A percentile compares a stretch with the other conserved stretches of the same genome.
Evolutionary conservation across 257 asterid species (phyloP).

Genomic region (Solanum lycopersicoides): DNA sequence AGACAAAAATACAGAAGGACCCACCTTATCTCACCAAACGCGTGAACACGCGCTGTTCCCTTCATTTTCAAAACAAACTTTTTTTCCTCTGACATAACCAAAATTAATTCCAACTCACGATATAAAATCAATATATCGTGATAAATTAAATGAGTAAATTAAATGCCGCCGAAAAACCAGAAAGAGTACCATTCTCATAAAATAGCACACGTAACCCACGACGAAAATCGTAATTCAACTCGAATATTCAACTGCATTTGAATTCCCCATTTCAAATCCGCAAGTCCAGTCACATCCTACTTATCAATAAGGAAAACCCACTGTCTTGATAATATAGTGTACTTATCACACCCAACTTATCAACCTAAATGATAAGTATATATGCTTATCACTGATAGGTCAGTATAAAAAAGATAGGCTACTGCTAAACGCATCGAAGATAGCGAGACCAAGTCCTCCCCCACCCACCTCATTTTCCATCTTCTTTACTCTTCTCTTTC

Average conservation of each 20-base stretch:
- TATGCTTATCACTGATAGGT: slow-evolving; percentile 13
- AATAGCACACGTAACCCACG: neutral
- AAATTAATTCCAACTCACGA: neutral
- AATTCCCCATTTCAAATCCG: slow-evolving; percentile 76
- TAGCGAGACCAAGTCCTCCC: slow-evolving; percentile 89
- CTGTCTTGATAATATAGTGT: accelerated
- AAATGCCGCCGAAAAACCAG: slow-evolving; percentile 10
- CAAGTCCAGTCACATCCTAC: slow-evolving; percentile 39
- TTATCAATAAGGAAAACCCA: slow-evolving; percentile 36
- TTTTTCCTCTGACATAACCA: neutral
- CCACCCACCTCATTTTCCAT: slow-evolving; percentile 26
- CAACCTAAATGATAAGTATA: accelerated
- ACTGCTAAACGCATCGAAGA: slow-evolving; percentile 95
- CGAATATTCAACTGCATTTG: slow-evolving; percentile 68
- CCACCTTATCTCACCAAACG: neutral
- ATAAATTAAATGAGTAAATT: neutral
- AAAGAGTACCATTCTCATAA: neutral
- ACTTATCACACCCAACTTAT: neutral
- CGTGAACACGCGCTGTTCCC: neutral
- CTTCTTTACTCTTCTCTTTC: neutral
- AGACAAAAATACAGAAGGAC: neutral
- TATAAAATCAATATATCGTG: neutral
- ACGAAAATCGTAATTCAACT: slow-evolving; percentile 31
- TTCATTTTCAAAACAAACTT: neutral
- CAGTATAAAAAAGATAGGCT: slow-evolving; percentile 48